These are phyloP conservation scores for Dactylellina cionopaga DNA, from an alignment of 2,329 filamentous ascomycete species.

Conservation along the genomic window DNA sequence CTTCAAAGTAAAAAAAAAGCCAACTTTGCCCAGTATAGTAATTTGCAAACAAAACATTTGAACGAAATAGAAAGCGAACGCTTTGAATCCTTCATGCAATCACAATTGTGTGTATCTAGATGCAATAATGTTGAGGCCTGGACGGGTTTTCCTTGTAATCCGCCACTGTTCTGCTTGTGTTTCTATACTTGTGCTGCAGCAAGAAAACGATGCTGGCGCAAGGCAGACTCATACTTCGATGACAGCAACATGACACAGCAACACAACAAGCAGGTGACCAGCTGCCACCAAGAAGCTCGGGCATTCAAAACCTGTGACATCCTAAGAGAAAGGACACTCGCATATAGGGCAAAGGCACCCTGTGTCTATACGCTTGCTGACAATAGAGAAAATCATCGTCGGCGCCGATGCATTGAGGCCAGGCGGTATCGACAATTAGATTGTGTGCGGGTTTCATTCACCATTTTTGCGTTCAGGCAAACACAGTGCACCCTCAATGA, in stretches of 20 bases:
- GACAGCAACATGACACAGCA: neutral
- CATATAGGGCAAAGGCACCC: neutral
- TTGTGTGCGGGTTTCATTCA: constrained; percentile 4
- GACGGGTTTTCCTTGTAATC: too few species aligned
- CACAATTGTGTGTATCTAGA: too few species aligned
- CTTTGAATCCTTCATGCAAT: constrained; percentile 36
- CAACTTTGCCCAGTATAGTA: too few species aligned
- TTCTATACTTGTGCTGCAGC: too few species aligned
- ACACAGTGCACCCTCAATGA: constrained; percentile 20
- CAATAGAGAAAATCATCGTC: too few species aligned
- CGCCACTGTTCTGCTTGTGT: too few species aligned
- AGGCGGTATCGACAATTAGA: neutral
- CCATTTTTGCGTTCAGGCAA: constrained; percentile 24
- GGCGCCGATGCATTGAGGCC: too few species aligned
- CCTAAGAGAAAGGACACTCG: constrained; percentile 19
- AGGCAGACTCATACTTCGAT: constrained; percentile 43
- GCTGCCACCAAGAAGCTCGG: neutral
- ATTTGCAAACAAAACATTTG: too few species aligned
- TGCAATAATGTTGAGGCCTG: constrained; percentile 16
- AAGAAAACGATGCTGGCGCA: constrained; percentile 24
- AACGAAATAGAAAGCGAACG: too few species aligned
- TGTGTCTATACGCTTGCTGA: neutral
- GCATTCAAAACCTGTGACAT: constrained; percentile 32
- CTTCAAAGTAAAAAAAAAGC: too few species aligned
- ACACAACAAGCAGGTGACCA: constrained; percentile 23